Conservation (phyloP, 805 yeast species). For the Jamesozyma gamospora region DNA sequence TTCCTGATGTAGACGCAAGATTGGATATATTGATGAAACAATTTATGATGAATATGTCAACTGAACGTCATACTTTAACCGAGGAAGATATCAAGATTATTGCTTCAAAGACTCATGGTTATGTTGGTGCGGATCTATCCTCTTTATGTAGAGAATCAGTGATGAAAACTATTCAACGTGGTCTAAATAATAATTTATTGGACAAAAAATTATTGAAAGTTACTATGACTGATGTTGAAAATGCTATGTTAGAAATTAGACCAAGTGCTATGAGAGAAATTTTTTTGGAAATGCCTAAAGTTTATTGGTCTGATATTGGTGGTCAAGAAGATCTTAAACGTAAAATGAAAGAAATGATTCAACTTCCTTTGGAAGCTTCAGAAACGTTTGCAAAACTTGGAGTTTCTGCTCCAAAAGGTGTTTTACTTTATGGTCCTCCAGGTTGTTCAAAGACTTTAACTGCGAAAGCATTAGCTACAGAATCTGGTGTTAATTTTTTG, state of each 20-base stretch:
- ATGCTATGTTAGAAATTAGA: slow-evolving; percentile 66
- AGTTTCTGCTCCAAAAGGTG: slow-evolving; percentile 85
- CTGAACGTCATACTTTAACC: slow-evolving; percentile 40
- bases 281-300: slow-evolving; percentile 87
- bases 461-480: slow-evolving; percentile 92
- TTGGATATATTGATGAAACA: slow-evolving; percentile 59
- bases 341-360: slow-evolving; percentile 81
- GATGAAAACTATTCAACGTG: slow-evolving; percentile 66
- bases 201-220: slow-evolving; percentile 37
- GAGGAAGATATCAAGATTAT: slow-evolving; percentile 48
- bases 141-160: slow-evolving; percentile 86
- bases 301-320: slow-evolving; percentile 89
- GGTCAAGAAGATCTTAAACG: slow-evolving; percentile 81
- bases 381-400: slow-evolving; percentile 72
- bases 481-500: slow-evolving; percentile 83
- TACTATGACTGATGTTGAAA: slow-evolving; percentile 47
- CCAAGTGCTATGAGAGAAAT: slow-evolving; percentile 98
- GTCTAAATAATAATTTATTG: slow-evolving; percentile 28
- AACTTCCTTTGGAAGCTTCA: slow-evolving; percentile 76
- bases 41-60: slow-evolving; percentile 35
- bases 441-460: slow-evolving; percentile 95
- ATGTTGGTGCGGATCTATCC: slow-evolving; percentile 91
- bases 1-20: slow-evolving; percentile 81
- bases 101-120: slow-evolving; percentile 84
- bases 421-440: slow-evolving; percentile 91